phyloP scores from a whole-genome alignment of 495 filamentous ascomycete genomes.

The Xylaria grammica region DNA sequence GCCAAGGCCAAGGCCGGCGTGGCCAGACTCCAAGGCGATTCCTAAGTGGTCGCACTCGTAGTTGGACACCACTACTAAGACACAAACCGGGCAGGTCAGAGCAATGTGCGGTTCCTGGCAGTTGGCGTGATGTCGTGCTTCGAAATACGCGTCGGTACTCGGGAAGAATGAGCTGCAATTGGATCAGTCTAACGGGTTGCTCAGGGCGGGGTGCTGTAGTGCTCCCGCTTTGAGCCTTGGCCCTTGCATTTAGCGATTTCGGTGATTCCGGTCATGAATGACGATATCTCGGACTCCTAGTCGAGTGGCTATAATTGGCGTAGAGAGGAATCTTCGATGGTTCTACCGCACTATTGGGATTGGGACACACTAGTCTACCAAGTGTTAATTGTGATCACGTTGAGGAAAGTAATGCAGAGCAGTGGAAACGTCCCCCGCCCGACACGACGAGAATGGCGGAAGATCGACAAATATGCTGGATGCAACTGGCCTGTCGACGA shows the following conservation, averaged over 20 bases:
- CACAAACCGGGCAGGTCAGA: background rate
- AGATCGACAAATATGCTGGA: background rate
- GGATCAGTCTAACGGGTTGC: background rate
- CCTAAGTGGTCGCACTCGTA: background rate
- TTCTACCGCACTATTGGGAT: background rate
- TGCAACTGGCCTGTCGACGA: background rate
- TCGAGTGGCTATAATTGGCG: background rate
- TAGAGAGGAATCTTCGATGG: background rate
- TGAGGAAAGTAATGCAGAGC: too few relatives aligned
- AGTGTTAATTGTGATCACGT: too few relatives aligned
- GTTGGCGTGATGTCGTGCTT: conserved; percentile 16
- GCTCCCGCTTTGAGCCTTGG: conserved; percentile 1
- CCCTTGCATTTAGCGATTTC: background rate
- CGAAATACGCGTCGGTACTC: conserved; percentile 1
- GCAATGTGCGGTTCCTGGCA: background rate
- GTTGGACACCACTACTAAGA: background rate
- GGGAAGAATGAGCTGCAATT: conserved; percentile 3
- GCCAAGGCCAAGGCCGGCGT: background rate
- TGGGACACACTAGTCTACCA: too few relatives aligned
- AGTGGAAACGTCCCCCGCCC: background rate
- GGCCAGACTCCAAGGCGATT: background rate
- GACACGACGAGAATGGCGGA: background rate
- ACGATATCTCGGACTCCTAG: background rate
- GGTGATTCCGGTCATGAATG: background rate
- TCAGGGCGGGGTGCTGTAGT: conserved; percentile 12